Evolutionary conservation across 2,329 filamentous ascomycete species (phyloP).

Genomic region (Xylaria polymorpha): DNA sequence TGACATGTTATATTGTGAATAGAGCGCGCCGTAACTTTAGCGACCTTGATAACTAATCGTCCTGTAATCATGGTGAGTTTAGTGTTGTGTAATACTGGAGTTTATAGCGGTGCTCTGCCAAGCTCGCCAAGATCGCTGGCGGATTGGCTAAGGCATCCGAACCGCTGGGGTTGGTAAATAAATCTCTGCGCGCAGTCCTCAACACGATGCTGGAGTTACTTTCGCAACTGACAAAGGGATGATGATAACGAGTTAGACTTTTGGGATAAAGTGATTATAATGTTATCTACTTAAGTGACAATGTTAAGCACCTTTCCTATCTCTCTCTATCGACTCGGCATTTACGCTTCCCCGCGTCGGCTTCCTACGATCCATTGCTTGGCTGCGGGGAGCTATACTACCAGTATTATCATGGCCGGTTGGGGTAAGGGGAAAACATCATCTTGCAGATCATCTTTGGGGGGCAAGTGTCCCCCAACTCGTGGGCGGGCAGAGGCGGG

Average conservation of each 20-base stretch:
- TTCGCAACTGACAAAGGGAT: background rate
- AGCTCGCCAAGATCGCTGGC: no score
- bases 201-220: background rate
- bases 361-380: conserved; percentile 20
- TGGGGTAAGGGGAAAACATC: conserved; percentile 11
- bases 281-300: background rate
- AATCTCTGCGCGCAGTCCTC: no score
- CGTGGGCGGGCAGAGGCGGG: background rate
- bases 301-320: background rate
- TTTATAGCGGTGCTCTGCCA: no score
- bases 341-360: background rate
- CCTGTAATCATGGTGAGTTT: no score
- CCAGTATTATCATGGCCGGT: conserved; percentile 18
- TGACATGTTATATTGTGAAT: no score
- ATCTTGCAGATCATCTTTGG: background rate
- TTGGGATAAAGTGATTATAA: background rate
- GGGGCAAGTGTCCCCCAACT: background rate
- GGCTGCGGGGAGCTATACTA: conserved; percentile 22
- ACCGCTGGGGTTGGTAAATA: no score
- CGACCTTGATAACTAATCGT: no score
- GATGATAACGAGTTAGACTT: background rate
- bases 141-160: no score
- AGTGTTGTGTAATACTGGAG: no score
- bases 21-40: no score
- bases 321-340: conserved; percentile 15